A percentile compares a stretch with the other conserved stretches of the same genome.
Evolutionary conservation across 768 basidiomycete genomes (phyloP).

Genomic region (Dacryopinax primogenitus): DNA sequence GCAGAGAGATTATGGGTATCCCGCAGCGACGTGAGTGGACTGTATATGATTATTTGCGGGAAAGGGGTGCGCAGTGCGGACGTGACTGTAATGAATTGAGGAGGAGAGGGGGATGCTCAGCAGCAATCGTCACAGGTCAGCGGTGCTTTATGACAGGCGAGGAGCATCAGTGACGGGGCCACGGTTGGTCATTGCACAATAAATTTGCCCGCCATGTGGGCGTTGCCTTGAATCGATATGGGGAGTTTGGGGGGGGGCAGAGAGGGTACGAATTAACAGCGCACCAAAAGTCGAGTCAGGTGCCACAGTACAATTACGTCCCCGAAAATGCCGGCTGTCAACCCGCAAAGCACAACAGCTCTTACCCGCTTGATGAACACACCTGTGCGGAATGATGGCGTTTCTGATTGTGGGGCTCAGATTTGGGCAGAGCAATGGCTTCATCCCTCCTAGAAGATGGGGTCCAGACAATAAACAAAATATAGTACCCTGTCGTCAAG

Average conservation of each 20-base stretch:
- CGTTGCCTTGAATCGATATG: background rate
- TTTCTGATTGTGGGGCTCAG: conserved; percentile 2
- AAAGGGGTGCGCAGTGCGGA: background rate
- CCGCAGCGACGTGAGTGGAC: too few relatives aligned
- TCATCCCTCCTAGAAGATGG: background rate
- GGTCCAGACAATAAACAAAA: conserved; percentile 3
- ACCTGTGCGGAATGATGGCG: conserved; percentile 6
- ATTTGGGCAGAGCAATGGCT: background rate
- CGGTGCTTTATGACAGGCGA: background rate
- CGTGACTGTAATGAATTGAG: background rate
- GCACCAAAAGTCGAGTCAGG: background rate
- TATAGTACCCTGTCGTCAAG: conserved; percentile 7
- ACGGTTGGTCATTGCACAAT: background rate
- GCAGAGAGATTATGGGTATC: too few relatives aligned
- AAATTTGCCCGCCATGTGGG: conserved; percentile 1
- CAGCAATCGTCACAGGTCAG: background rate
- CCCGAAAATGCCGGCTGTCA: conserved; percentile 1
- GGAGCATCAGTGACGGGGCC: background rate
- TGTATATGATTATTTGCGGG: too few relatives aligned
- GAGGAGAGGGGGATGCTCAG: background rate
- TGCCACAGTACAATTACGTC: background rate
- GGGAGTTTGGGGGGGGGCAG: background rate
- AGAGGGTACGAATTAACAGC: background rate
- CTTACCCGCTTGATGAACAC: background rate
- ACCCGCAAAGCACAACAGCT: background rate